phyloP scores from a whole-genome alignment of 495 filamentous ascomycete genomes.

The Neurospora sp. region DNA sequence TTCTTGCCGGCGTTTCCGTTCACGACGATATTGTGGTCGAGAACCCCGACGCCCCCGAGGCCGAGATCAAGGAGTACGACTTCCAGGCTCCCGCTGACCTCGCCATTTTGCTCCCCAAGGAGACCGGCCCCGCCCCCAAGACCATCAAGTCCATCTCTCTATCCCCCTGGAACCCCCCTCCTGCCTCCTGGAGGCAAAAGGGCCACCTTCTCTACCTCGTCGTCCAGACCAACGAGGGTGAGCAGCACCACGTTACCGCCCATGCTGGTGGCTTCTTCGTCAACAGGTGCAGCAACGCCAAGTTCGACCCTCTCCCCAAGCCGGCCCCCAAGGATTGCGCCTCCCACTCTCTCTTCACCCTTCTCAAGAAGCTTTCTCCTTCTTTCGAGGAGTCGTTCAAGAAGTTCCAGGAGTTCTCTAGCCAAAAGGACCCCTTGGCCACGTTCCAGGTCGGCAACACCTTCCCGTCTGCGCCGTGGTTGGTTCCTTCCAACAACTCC shows the following conservation, averaged over 20 bases:
- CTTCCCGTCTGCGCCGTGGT: constrained; percentile 86
- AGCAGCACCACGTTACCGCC: constrained; percentile 85
- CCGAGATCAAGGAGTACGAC: constrained; percentile 60
- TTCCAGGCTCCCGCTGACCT: constrained; percentile 58
- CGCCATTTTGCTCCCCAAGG: constrained; percentile 58
- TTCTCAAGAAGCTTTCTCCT: constrained; percentile 69
- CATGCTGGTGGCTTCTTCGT: constrained; percentile 94
- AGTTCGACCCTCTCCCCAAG: constrained; percentile 86
- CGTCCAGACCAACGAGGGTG: constrained; percentile 80
- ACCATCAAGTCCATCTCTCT: constrained; percentile 81
- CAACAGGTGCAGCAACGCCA: constrained; percentile 81
- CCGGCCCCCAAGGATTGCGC: constrained; percentile 55
- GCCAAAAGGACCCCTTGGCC: constrained; percentile 73
- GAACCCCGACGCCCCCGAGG: constrained; percentile 17
- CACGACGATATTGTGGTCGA: constrained; percentile 60
- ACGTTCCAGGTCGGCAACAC: constrained; percentile 94
- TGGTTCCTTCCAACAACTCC: constrained; percentile 59
- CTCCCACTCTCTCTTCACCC: constrained; percentile 77
- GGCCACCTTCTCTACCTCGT: constrained; percentile 91
- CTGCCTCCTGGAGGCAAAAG: constrained; percentile 77
- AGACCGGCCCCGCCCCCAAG: constrained; percentile 60
- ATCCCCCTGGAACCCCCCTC: constrained; percentile 94
- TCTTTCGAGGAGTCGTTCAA: constrained; percentile 68
- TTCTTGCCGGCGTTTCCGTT: constrained; percentile 76
- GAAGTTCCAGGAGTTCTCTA: constrained; percentile 68